Evolutionary conservation across 73 alveolate genomes (phyloP).

Genomic region (Paramecium pentaurelia): DNA sequence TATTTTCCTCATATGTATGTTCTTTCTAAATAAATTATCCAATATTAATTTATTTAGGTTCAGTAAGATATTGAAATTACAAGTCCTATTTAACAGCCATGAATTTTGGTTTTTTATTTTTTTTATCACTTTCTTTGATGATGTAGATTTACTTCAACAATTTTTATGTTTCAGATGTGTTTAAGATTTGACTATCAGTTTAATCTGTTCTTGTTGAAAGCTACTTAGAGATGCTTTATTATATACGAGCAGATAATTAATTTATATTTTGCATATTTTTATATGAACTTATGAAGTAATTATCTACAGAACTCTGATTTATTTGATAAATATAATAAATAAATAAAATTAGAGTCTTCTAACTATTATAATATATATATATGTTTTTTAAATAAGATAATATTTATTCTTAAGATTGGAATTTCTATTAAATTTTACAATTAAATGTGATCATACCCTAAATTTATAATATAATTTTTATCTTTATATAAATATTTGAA

Average conservation of each 20-base stretch:
- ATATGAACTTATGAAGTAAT: neutral
- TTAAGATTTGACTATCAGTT: neutral
- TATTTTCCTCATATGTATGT: neutral
- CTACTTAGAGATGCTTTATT: neutral
- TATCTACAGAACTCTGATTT: neutral
- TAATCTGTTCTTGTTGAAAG: neutral
- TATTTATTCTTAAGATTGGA: neutral
- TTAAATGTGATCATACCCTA: slow-evolving; percentile 76
- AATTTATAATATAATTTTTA: neutral
- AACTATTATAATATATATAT: too few relatives aligned
- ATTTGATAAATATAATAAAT: neutral
- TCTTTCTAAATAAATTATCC: neutral
- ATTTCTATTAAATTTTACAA: too few relatives aligned
- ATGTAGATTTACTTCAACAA: neutral
- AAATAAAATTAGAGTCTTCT: neutral
- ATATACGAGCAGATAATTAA: neutral
- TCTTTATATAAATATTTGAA: too few relatives aligned
- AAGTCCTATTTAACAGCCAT: neutral
- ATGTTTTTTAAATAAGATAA: neutral
- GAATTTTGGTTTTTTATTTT: neutral
- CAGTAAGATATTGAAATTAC: neutral
- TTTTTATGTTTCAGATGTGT: neutral
- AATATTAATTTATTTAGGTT: neutral
- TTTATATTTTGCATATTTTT: neutral
- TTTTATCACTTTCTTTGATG: neutral